phyloP scores from a whole-genome alignment of 306 rosid species.

The Vigna angularis region DNA sequence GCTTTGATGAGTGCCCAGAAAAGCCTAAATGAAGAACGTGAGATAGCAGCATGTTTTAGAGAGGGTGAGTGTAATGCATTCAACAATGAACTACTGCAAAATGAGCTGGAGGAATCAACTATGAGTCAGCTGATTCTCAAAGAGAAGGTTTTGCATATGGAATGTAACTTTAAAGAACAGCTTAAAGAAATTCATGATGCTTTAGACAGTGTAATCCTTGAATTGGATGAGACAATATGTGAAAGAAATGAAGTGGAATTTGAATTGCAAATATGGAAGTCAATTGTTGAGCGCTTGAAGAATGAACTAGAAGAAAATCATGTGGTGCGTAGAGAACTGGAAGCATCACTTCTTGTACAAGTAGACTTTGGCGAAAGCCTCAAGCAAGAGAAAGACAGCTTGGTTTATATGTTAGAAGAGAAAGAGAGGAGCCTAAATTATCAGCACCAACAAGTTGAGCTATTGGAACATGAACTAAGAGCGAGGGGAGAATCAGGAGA shows the following conservation, averaged over 20 bases:
- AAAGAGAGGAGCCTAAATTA: constrained; percentile 50
- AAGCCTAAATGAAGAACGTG: constrained; percentile 47
- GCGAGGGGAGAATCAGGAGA: constrained; percentile 33
- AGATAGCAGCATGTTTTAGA: constrained; percentile 48
- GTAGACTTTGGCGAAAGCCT: constrained; percentile 64
- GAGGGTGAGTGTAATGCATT: constrained; percentile 56
- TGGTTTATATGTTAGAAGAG: constrained; percentile 51
- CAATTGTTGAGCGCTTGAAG: constrained; percentile 57
- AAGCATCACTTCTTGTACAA: constrained; percentile 80
- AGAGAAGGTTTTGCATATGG: constrained; percentile 48
- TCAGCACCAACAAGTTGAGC: constrained; percentile 52
- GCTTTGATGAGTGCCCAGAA: constrained; percentile 50
- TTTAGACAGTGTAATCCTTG: constrained; percentile 55
- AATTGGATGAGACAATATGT: constrained; percentile 58
- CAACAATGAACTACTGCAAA: constrained; percentile 50
- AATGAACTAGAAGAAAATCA: constrained; percentile 62
- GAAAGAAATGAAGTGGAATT: constrained; percentile 73
- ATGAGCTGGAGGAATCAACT: constrained; percentile 63
- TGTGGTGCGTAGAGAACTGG: constrained; percentile 63
- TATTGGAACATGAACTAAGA: constrained; percentile 55
- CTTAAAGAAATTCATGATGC: constrained; percentile 53
- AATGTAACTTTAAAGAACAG: constrained; percentile 45
- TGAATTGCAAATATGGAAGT: constrained; percentile 74
- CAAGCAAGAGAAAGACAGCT: constrained; percentile 60
- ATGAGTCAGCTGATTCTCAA: constrained; percentile 50